A percentile compares a stretch with the other conserved stretches of the same genome.
Evolutionary conservation across 1,139 yeast species (phyloP).

Genomic region (Hanseniaspora sp.): DNA sequence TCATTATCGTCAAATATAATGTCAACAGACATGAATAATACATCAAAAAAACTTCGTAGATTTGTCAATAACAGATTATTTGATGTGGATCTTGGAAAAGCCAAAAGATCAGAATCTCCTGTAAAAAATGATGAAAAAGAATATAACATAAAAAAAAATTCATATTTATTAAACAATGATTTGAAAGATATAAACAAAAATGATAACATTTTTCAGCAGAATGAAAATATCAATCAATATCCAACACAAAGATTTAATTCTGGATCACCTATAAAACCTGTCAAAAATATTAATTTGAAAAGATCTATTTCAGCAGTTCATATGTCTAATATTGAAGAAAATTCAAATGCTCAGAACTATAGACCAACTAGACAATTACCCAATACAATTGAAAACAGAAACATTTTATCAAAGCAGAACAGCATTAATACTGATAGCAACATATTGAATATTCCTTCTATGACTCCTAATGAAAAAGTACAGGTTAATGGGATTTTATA

Average conservation of each 20-base stretch:
- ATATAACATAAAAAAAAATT: neutral
- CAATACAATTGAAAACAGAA: neutral
- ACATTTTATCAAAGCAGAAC: neutral
- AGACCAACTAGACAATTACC: neutral
- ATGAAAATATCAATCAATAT: neutral
- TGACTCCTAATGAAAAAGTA: conserved; percentile 23
- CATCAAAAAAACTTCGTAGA: conserved; percentile 21
- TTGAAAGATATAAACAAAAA: neutral
- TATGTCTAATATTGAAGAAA: neutral
- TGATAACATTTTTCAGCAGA: conserved; percentile 1
- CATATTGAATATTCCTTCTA: neutral
- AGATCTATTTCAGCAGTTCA: conserved; percentile 13
- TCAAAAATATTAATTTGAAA: conserved; percentile 16
- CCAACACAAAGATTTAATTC: neutral
- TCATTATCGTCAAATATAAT: neutral
- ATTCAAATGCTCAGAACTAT: neutral
- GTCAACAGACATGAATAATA: conserved; percentile 18
- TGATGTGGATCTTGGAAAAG: conserved; percentile 12
- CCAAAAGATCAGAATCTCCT: conserved; percentile 14
- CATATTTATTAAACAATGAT: neutral
- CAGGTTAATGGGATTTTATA: conserved; percentile 52
- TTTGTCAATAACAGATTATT: conserved; percentile 9
- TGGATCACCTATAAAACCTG: conserved; percentile 2
- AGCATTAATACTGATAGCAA: neutral
- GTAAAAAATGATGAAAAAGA: conserved; percentile 6